Base-by-base conservation (phyloP, 345 rosid species). In the Leavenworthia alabamica region DNA sequence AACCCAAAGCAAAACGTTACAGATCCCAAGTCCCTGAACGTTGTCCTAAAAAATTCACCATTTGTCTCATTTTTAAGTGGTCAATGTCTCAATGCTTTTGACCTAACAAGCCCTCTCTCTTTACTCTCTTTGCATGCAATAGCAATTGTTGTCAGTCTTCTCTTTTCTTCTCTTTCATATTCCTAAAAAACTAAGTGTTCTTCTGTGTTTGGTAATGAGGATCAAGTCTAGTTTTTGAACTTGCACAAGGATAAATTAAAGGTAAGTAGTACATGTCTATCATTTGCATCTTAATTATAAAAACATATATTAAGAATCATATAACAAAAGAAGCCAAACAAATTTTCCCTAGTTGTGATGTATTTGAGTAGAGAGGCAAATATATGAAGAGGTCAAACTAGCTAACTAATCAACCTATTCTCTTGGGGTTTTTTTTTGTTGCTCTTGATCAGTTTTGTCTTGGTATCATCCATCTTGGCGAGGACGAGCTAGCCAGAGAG, bases 401-500 rank as follows among this genome's bases (percentile, higher is more conserved):
- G 68, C 74, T 69, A 70, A 70, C 74, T 70, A 61, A 61, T 70
- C 57, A 70, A 70, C 62, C 74, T 70, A 70, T 44, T 62, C 68
- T 53, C 54, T 50, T 59, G 9, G n/a, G 9, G n/a, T 27, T 45
- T 8, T 15, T 16, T 39, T 7, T n/a, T 4, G 11, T 3, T 35
- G 1, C 4, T 24, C 51, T 14, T 53, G 36, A 43, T 53, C 26
- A 32, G 31, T 56, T 19, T 19, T 20, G 10, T 15, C 59, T 41
- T 32, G 36, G 47, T 50, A 70, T 77, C 49, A 84, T 28, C 68
- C 68, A 36, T 90, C 96, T 58, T 85, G 95, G 7, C 95, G 84
- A 2, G 96, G 93, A 61, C 97, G 95, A 37, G 88, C 82, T 77
- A 79, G 12, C 99, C 99, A 94, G 36, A 90, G 89, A 12, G 99